Evolutionary conservation across 352 stramenopile species (phyloP), one percentile per base, ranked within the genome.

Genomic region (Saprolegnia diclina): DNA sequence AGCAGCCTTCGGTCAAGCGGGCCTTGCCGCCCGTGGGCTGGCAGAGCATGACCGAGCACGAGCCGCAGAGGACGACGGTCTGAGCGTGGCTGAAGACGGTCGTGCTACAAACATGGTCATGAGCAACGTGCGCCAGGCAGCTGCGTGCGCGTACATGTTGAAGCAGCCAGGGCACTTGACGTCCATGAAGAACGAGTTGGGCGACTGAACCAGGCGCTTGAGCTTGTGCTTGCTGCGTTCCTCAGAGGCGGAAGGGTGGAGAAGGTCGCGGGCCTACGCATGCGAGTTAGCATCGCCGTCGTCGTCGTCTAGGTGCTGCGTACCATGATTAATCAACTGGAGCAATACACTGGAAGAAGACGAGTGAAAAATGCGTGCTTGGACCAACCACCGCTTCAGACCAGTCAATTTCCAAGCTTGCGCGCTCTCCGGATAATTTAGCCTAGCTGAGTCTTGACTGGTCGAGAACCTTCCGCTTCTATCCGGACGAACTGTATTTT

Each of bases 91-190:
- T 97, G 85, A 99, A 99, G 65, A 99, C 96, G 59, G 97, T 99
- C 54, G 97, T 99, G 83, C 80, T 88, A 56, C 21, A 24, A 54
- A 59, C 22, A 61, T 29, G 5, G 38, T 7, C 18, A 63, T 57
- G 11, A 50, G 26, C 18, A 61, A 21, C 16, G 6, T 16, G 40
- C 16, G 46, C 42, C 29, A 24, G 29, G 40, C 1, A 45, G 29
- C 29, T 16, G 11, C 35, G 46, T n/a, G 52, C 0, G 75, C 79
- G 32, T 77, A 88, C 79, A 99, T 99, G 89, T 99, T 98, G 87
- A 99, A 99, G 93, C 97, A 99, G 79, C 97, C 97, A 55, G 96
- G 96, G 88, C 97, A 99, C 83, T 99, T 99, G 71, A 99, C 98
- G 81, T 99, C 97, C 95, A 98, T 98, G 81, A 98, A 98, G 84